Conservation (phyloP, 306 rosid species). For the Cucurbita argyrosperma region DNA sequence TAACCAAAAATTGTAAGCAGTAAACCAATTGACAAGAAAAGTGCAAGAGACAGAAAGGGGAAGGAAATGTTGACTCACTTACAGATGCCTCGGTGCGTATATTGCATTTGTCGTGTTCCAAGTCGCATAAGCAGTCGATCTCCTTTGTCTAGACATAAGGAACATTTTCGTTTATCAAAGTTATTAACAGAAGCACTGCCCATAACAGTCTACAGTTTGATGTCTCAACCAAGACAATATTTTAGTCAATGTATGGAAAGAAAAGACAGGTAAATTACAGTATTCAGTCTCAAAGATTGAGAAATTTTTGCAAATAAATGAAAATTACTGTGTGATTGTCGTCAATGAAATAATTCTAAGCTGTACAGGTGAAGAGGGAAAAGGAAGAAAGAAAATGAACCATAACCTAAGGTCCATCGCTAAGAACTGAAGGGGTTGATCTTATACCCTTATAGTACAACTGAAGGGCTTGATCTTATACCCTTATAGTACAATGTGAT, state of each 20-base stretch:
- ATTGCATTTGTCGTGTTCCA: neutral
- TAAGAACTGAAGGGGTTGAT: constrained; percentile 2
- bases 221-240: neutral
- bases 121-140: neutral
- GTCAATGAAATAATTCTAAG: constrained; percentile 61
- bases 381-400: neutral
- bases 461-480: constrained; percentile 2
- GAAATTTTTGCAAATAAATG: constrained; percentile 17
- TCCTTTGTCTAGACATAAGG: neutral
- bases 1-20: neutral
- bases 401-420: neutral
- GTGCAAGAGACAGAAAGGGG: neutral
- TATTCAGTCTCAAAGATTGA: neutral
- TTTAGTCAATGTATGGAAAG: neutral
- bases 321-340: constrained; percentile 42
- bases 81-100: neutral
- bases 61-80: neutral
- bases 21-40: neutral
- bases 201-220: neutral
- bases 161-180: neutral
- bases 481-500: constrained; percentile 1
- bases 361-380: constrained; percentile 17
- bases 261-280: neutral
- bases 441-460: constrained; percentile 1
- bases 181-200: neutral